Evolutionary conservation across 495 filamentous ascomycete genomes (phyloP), one percentile per base, ranked within the genome.

Genomic region (Chaetomium tenue): DNA sequence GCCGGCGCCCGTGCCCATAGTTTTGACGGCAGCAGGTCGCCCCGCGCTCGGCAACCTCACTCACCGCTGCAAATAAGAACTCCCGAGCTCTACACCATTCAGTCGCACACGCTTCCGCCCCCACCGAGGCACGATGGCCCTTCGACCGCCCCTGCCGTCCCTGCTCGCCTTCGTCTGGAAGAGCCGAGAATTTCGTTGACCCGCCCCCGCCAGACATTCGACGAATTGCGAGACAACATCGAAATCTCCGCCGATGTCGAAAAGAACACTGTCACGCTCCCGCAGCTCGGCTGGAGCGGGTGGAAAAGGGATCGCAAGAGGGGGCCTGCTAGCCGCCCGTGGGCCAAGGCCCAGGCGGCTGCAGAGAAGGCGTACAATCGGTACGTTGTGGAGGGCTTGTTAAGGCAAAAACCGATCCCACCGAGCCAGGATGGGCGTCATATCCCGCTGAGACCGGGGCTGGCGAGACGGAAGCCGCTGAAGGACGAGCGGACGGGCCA

Each of bases 401-500:
- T 83, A 55, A 73, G 79, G 26, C 80, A 76, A 66, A 79, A 73
- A 33, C 79, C 79, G 7, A 73, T 79, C 6, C 75, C 74, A 1
- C 76, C 79, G 7, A 81, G 78, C 63, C 65, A 65, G 55, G 78
- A 83, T 66, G 80, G 80, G 8, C 81, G 91, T 42, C 91, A 91
- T 61, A 88, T 97, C 66, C 83, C 86, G 11, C 74, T 96, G 6
- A 82, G 66, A 23, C 76, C 72, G 0, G 70, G 73, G 6, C 61
- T 70, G 40, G 75, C 65, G 6, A 68, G 72, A 28, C 58, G 67
- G 54, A 71, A 72, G 20, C 69, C 77, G 1, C 77, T 91, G 42
- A 78, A 88, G 33, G 92, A 97, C 72, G 89, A 94, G 73, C 80
- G 92, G 59, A 92, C 88, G 13, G 87, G 86, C 12, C 85, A 85